A percentile compares a stretch with the other conserved stretches of the same genome.
phyloP scores from a whole-genome alignment of 1,284 basidiomycete species.

The Lentinula novae-zelandiae region DNA sequence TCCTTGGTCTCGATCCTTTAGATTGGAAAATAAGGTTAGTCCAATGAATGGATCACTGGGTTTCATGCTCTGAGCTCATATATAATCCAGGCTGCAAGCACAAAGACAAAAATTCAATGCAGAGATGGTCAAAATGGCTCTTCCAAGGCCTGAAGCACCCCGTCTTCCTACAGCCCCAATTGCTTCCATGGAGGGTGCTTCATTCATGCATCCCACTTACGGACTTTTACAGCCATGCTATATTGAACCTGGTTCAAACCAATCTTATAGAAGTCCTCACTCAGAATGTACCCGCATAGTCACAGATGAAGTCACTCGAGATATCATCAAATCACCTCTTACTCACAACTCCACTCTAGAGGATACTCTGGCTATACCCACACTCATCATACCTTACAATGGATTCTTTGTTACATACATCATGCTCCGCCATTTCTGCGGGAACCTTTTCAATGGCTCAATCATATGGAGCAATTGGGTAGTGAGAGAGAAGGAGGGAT shows the following conservation, averaged over 20 bases:
- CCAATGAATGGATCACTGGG: not conserved
- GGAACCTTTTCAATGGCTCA: constrained; percentile 32
- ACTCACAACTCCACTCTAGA: constrained; percentile 15
- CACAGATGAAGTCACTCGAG: constrained; percentile 22
- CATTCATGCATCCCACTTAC: constrained; percentile 31
- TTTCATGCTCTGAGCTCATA: not conserved
- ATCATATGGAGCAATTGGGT: constrained; percentile 29
- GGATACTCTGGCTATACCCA: constrained; percentile 18
- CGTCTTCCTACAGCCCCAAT: constrained; percentile 12
- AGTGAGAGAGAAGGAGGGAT: constrained; percentile 23
- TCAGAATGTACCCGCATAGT: constrained; percentile 19
- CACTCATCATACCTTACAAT: constrained; percentile 29
- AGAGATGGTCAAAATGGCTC: constrained; percentile 21
- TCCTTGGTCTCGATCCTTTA: constrained; percentile 28
- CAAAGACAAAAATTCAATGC: constrained; percentile 18
- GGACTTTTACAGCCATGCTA: constrained; percentile 27
- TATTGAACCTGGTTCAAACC: constrained; percentile 10
- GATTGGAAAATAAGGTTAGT: constrained; percentile 30
- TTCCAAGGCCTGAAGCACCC: constrained; percentile 20
- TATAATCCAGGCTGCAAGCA: constrained; percentile 20
- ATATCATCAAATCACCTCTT: constrained; percentile 21
- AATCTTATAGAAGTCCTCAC: not conserved
- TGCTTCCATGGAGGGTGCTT: constrained; percentile 13
- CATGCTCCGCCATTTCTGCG: constrained; percentile 29
- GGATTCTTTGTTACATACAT: constrained; percentile 31